Percentiles rank a stretch among this genome's conserved stretches.
Evolutionary conservation across 306 rosid genomes (phyloP).

Genomic region (Rubus idaeus): DNA sequence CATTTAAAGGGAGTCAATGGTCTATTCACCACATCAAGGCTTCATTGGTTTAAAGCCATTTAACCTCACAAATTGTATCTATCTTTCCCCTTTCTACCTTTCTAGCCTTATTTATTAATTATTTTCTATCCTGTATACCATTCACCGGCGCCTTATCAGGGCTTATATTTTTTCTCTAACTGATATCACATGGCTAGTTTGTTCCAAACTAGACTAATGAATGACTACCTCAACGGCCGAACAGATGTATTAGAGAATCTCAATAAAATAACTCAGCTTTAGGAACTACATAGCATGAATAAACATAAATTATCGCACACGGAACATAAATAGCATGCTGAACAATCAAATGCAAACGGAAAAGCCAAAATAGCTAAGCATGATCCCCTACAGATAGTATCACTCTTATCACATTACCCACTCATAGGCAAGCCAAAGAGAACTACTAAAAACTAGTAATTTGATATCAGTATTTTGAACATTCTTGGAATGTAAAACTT

Average conservation of each 20-base stretch:
- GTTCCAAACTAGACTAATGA: neutral
- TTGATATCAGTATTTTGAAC: conserved; percentile 3
- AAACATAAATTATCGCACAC: neutral
- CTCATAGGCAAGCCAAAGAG: neutral
- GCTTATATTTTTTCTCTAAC: neutral
- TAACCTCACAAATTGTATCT: neutral
- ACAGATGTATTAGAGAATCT: neutral
- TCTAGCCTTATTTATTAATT: no score
- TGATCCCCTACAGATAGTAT: neutral
- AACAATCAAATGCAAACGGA: neutral
- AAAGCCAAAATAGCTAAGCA: neutral
- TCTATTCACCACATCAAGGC: no score
- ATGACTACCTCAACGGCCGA: neutral
- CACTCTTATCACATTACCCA: neutral
- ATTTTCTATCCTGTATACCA: neutral
- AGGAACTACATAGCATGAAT: neutral
- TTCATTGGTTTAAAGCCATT: no score
- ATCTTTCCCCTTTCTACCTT: neutral
- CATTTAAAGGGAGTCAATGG: neutral
- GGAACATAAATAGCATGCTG: neutral
- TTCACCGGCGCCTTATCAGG: neutral
- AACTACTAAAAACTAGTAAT: neutral
- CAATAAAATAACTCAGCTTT: neutral
- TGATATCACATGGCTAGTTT: neutral
- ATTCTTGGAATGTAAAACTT: neutral